A percentile compares a stretch with the other conserved stretches of the same genome.
Evolutionary conservation across 2,329 filamentous ascomycete species (phyloP).

Genomic region (Sarocladium strictum): DNA sequence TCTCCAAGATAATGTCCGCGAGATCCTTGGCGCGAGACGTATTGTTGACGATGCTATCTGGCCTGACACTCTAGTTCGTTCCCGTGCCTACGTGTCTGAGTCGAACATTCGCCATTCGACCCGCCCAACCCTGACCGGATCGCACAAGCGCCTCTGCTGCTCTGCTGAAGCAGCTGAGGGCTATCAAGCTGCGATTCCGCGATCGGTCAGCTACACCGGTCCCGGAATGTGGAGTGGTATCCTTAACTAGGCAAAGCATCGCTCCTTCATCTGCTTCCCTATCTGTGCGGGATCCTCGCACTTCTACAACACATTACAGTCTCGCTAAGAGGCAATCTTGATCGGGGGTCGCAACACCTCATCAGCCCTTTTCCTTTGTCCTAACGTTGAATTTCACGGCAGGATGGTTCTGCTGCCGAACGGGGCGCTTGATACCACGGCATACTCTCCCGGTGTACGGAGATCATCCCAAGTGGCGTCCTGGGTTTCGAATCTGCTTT

Average conservation of each 20-base stretch:
- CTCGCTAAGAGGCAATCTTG: background rate
- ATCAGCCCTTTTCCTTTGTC: constrained; percentile 2
- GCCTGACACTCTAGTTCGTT: constrained; percentile 32
- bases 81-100: constrained; percentile 21
- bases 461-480: constrained; percentile 6
- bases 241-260: constrained; percentile 9
- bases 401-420: background rate
- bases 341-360: background rate
- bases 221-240: constrained; percentile 14
- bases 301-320: background rate
- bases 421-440: constrained; percentile 8
- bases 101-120: constrained; percentile 29
- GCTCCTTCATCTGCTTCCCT: background rate
- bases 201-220: constrained; percentile 8
- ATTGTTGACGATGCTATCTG: constrained; percentile 23
- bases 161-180: constrained; percentile 49
- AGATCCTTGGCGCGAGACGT: constrained; percentile 44
- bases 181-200: constrained; percentile 33
- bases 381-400: background rate
- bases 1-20: constrained; percentile 63
- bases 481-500: constrained; percentile 5
- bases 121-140: constrained; percentile 38
- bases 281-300: background rate
- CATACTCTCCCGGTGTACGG: constrained; percentile 7
- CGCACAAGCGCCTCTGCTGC: constrained; percentile 62